Base-by-base conservation (phyloP, 805 yeast genomes). In the Kluyveromyces nonfermentans region DNA sequence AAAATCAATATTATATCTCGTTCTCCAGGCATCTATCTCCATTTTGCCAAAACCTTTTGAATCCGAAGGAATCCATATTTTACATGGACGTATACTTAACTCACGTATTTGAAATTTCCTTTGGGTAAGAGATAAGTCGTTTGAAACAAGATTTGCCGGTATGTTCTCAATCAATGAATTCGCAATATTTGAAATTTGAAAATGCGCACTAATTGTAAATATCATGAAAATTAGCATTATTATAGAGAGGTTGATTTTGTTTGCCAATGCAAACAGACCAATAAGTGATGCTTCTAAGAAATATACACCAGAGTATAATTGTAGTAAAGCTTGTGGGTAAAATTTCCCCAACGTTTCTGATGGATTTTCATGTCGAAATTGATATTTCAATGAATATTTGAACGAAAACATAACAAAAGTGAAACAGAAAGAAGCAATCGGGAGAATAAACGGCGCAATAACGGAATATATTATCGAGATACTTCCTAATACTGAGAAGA, bases 391-490 rank as follows among this genome's bases (percentile, higher is more conserved):
- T 1, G 82, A 75, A 57, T 84, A 84, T 60, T 84, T 85, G 69
- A 76, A 83, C 5, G 90, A 83, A 10, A 81, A 52, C 44, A 77
- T 67, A 7, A 78, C 73, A 41, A 85, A 54, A 0, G 70, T 55
- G 52, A 85, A 78, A 1, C 85, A 71, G 17, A 84, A 55, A 12
- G 71, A 56, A 33, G 80, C 70, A 51, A 83, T 77, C 0, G 84
- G 62, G 8, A 84, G 68, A 10, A 88, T 83, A 43, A 85, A 50
- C 0, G 97, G 97, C 0, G 95, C 80, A 7, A 89, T 75, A 4
- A 87, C 74, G 4, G 87, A 75, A 55, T 86, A 88, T 1, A 85
- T 80, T 31, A 88, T 63, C 0, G 90, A 87, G 46, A 88, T 85
- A 6, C 86, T 78, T 0, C 82, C 89, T 53, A 85, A 70, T 2